A percentile compares a stretch with the other conserved stretches of the same genome.
These are phyloP conservation scores for Hypoxylon perforatum DNA, from an alignment of 495 filamentous ascomycete species.

Conservation along the genomic window DNA sequence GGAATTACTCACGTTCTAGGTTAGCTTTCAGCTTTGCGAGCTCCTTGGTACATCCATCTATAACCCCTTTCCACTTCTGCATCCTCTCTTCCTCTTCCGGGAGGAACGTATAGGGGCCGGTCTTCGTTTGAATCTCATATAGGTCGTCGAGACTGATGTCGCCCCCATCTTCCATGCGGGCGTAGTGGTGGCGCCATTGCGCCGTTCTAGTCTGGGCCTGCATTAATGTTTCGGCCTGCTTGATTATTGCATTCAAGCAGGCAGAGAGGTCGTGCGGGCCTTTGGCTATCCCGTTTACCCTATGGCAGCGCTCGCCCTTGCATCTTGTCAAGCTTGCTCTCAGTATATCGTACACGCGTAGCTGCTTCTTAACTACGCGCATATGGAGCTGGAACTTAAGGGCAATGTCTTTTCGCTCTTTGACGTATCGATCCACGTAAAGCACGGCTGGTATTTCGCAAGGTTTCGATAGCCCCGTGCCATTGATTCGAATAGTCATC, in stretches of 20 bases:
- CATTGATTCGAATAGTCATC: constrained; percentile 68
- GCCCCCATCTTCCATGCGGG: constrained; percentile 19
- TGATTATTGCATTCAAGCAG: constrained; percentile 38
- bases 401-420: constrained; percentile 63
- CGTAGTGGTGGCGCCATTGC: constrained; percentile 41
- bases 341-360: constrained; percentile 23
- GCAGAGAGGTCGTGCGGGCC: constrained; percentile 31
- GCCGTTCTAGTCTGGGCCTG: constrained; percentile 34
- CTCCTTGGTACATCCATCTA: constrained; percentile 26
- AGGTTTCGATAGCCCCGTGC: constrained; percentile 54
- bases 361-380: constrained; percentile 37
- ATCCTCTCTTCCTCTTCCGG: constrained; percentile 37
- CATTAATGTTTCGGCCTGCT: constrained; percentile 33
- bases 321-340: constrained; percentile 16
- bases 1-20: constrained; percentile 29
- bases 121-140: constrained; percentile 40
- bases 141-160: constrained; percentile 41
- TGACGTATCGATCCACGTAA: constrained; percentile 83
- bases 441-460: constrained; percentile 76
- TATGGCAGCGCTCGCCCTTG: constrained; percentile 34
- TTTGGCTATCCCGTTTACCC: constrained; percentile 29
- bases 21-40: constrained; percentile 22
- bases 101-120: constrained; percentile 30
- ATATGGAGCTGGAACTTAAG: constrained; percentile 54
- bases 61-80: constrained; percentile 31